A percentile compares a stretch with the other conserved stretches of the same genome.
Conservation (phyloP, 306 rosid genomes). For the Amphicarpaea edgeworthii region DNA sequence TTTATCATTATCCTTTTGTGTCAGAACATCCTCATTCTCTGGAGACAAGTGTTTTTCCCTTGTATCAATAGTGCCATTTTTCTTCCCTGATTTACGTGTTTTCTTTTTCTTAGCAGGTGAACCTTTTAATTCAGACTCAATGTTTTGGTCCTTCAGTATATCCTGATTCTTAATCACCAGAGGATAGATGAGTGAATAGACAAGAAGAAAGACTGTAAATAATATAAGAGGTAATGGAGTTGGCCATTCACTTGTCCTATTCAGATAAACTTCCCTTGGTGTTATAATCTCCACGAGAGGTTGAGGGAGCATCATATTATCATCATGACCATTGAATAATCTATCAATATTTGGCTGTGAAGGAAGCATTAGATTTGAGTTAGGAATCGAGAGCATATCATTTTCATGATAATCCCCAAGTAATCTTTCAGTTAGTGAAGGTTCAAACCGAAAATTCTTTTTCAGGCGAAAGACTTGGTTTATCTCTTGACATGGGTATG, state of each 20-base stretch:
- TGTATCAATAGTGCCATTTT: constrained; percentile 40
- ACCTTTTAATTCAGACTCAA: constrained; percentile 47
- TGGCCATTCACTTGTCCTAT: constrained; percentile 42
- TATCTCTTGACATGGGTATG: constrained; percentile 71
- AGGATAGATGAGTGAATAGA: constrained; percentile 38
- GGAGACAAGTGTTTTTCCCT: constrained; percentile 47
- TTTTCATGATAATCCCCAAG: constrained; percentile 36
- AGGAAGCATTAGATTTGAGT: constrained; percentile 50
- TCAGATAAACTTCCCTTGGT: constrained; percentile 41
- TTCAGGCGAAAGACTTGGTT: constrained; percentile 54
- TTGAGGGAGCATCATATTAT: constrained; percentile 42
- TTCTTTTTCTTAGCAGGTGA: constrained; percentile 64
- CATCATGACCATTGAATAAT: constrained; percentile 35
- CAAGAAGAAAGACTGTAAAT: constrained; percentile 43
- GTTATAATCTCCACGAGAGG: constrained; percentile 40
- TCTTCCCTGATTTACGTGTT: constrained; percentile 52
- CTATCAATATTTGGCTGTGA: constrained; percentile 36
- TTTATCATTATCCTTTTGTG: constrained; percentile 38
- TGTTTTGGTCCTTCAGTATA: constrained; percentile 40
- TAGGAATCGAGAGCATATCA: constrained; percentile 46
- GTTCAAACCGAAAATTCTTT: constrained; percentile 53
- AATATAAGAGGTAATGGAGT: constrained; percentile 37
- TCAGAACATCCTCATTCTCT: constrained; percentile 44
- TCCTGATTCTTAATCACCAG: constrained; percentile 39
- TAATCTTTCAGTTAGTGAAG: constrained; percentile 44